Evolutionary conservation across 345 rosid species (phyloP).

Genomic region (Eucalyptus cloeziana): DNA sequence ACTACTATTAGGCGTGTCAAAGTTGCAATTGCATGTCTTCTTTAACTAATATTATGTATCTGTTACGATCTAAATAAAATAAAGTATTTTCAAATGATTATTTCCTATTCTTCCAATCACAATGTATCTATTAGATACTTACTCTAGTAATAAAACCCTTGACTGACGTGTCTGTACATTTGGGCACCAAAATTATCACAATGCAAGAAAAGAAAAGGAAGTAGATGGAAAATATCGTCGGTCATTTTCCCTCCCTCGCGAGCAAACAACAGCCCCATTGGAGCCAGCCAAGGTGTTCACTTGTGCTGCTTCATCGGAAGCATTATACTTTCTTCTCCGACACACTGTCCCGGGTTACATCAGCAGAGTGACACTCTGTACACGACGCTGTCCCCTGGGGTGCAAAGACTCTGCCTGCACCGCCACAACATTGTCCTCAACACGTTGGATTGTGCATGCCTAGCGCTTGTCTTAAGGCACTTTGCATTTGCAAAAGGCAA

Average conservation of each 20-base stretch:
- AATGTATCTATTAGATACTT: not conserved
- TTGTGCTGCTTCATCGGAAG: slow-evolving; percentile 2
- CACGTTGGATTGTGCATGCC: not conserved
- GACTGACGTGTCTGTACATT: not conserved
- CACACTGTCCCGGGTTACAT: not conserved
- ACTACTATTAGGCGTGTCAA: not conserved
- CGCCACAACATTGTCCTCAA: not conserved
- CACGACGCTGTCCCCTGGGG: not conserved
- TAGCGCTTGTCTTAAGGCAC: not conserved
- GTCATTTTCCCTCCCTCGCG: slow-evolving; percentile 55
- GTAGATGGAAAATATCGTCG: not conserved
- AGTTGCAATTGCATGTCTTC: not conserved
- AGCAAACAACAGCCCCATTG: slow-evolving; percentile 26
- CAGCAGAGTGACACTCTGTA: not conserved
- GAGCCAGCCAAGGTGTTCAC: slow-evolving; percentile 31
- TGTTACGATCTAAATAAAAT: too few species aligned
- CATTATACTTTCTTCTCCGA: not conserved
- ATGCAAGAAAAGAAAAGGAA: not conserved
- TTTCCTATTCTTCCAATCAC: fast-evolving
- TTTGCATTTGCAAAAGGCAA: not conserved
- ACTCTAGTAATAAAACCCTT: not conserved
- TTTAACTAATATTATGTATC: not conserved
- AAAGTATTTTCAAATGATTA: not conserved
- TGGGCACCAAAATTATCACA: not conserved
- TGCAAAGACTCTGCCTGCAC: not conserved